Evolutionary conservation across 257 asterid species (phyloP).

Genomic region (Voacanga thouarsii): DNA sequence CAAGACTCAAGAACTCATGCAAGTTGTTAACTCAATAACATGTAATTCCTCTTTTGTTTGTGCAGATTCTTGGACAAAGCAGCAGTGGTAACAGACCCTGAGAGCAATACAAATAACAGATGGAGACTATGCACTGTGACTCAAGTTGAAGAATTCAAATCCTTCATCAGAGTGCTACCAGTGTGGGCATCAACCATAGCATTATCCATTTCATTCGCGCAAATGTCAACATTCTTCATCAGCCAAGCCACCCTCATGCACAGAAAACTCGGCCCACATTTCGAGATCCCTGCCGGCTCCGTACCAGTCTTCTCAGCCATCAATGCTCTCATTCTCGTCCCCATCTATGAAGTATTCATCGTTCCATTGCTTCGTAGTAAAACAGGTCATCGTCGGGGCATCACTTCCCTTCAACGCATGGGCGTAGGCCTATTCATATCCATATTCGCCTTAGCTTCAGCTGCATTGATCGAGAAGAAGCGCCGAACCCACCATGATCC

Average conservation of each 20-base stretch:
- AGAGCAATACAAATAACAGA: slow-evolving; percentile 28
- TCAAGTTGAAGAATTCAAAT: slow-evolving; percentile 73
- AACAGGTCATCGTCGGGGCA: slow-evolving; percentile 63
- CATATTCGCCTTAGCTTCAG: slow-evolving; percentile 55
- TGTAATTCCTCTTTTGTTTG: not conserved
- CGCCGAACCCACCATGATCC: slow-evolving; percentile 30
- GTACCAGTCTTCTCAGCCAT: slow-evolving; percentile 57
- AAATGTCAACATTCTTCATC: slow-evolving; percentile 69
- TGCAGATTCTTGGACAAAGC: slow-evolving; percentile 68
- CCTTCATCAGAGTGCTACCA: slow-evolving; percentile 54
- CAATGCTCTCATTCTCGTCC: slow-evolving; percentile 60
- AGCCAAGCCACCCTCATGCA: slow-evolving; percentile 54
- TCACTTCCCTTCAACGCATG: slow-evolving; percentile 68
- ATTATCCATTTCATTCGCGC: slow-evolving; percentile 68
- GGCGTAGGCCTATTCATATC: slow-evolving; percentile 67
- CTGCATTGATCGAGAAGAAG: slow-evolving; percentile 57
- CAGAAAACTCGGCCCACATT: slow-evolving; percentile 36
- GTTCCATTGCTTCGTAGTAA: slow-evolving; percentile 53
- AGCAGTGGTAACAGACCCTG: slow-evolving; percentile 39
- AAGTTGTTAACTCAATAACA: no score
- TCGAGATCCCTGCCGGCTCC: slow-evolving; percentile 60
- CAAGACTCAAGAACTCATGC: no score
- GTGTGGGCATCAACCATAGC: slow-evolving; percentile 74
- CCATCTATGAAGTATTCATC: slow-evolving; percentile 50
- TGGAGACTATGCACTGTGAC: slow-evolving; percentile 70